Evolutionary conservation across 2,329 filamentous ascomycete species (phyloP).

Genomic region (Colletotrichum caudatum): DNA sequence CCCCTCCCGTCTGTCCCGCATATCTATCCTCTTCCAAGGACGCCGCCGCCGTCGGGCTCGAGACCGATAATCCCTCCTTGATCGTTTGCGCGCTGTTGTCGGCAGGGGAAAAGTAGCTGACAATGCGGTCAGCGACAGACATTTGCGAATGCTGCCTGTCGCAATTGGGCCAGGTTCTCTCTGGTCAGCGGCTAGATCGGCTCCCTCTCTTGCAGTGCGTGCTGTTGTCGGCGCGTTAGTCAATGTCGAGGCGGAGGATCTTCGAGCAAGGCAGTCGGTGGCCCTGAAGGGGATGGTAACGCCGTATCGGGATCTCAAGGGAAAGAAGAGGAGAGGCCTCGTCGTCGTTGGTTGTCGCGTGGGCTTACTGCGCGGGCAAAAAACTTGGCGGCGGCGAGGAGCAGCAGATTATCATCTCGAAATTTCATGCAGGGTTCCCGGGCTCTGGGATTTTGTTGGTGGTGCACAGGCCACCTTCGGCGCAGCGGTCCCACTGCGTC

Average conservation of each 20-base stretch:
- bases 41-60: constrained; percentile 48
- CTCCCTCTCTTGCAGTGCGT: constrained; percentile 1
- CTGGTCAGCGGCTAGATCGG: constrained; percentile 44
- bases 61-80: constrained; percentile 31
- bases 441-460: constrained; percentile 35
- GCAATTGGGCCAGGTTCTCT: constrained; percentile 27
- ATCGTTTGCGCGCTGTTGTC: constrained; percentile 45
- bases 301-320: background rate
- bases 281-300: constrained; percentile 9
- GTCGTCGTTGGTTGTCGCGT: constrained; percentile 32
- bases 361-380: constrained; percentile 29
- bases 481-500: constrained; percentile 35
- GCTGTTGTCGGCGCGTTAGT: constrained; percentile 13
- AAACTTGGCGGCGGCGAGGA: constrained; percentile 41
- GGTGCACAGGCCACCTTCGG: constrained; percentile 30
- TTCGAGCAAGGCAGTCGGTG: constrained; percentile 7
- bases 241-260: background rate
- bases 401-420: constrained; percentile 34
- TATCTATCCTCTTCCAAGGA: constrained; percentile 52
- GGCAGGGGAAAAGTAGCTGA: constrained; percentile 62
- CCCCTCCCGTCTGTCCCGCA: constrained; percentile 45
- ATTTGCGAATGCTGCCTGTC: constrained; percentile 51
- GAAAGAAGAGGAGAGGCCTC: constrained; percentile 18
- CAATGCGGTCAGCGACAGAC: constrained; percentile 68
- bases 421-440: constrained; percentile 40